Evolutionary conservation across 2,329 filamentous ascomycete species (phyloP), one percentile per base, ranked within the genome.

Genomic region (Aspergillaceae sp.): DNA sequence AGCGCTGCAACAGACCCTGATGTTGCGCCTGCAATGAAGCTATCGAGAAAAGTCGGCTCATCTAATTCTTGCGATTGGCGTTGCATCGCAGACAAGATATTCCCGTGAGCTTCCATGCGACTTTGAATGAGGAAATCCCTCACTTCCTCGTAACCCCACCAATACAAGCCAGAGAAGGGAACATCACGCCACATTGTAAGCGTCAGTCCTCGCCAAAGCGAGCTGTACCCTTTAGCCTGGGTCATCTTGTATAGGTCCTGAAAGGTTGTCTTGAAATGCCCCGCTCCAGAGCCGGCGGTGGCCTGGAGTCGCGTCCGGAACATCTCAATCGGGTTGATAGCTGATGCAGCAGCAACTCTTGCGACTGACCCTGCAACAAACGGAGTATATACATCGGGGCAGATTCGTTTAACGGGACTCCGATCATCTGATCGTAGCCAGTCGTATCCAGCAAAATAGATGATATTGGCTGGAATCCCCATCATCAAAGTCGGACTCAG

Each of bases 371-470:
- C 92, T 2, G 88, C 88, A 1, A 86, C 74, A 1, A 98, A 75
- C 0, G 92, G 89, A 4, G 86, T 82, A 56, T 87, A 88, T 6
- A 79, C 76, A 54, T 91, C 86, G 9, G 78, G 77, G 7, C 83
- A 63, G 19, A 76, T 56, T 37, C 73, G 74, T 33, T 76, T 77
- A 51, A 97, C 78, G 0, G 89, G 90, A 55, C 87, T 94, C 37
- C 70, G 71, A 1, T 74, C 72, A 57, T 87, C 85, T 53, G 78
- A 86, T 33, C 92, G 83, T 48, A 98, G 66, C 85, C 89, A 96
- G 62, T 98, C 92, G 67, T 98, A 98, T 35, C 92, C 92, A 8
- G 92, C 94, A 60, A 97, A 96, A 69, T 98, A 98, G 54, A 98
- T 97, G 55, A 98, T 92, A 64, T 98, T 98, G 28, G 83, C 88